phyloP scores from a whole-genome alignment of 495 filamentous ascomycete species.

The Neurospora sublineolata region DNA sequence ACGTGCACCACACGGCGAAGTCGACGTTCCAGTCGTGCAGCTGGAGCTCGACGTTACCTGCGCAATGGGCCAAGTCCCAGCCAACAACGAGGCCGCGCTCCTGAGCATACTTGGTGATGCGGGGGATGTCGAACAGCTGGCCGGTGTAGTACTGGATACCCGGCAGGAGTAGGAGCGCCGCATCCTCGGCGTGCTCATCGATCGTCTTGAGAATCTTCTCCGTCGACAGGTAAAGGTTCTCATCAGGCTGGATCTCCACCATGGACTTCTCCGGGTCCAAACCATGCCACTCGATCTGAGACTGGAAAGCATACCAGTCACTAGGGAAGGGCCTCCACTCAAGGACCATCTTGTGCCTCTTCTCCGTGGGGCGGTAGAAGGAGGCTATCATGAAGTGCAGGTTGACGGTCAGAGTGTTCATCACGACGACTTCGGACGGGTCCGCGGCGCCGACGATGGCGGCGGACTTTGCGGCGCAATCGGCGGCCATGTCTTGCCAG shows the following conservation, averaged over 20 bases:
- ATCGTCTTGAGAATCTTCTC: conserved; percentile 65
- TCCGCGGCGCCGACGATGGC: conserved; percentile 64
- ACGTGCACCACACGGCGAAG: conserved; percentile 87
- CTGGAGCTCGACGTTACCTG: conserved; percentile 68
- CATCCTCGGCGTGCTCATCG: conserved; percentile 59
- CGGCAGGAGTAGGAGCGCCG: conserved; percentile 72
- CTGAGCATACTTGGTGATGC: conserved; percentile 70
- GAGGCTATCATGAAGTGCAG: conserved; percentile 79
- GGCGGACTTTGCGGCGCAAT: conserved; percentile 58
- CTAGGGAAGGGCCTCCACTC: conserved; percentile 87
- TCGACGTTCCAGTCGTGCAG: conserved; percentile 94
- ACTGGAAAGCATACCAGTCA: conserved; percentile 85
- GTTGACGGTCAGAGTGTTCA: conserved; percentile 85
- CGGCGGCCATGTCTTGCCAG: conserved; percentile 69
- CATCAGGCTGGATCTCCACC: conserved; percentile 56
- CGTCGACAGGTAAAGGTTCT: conserved; percentile 46
- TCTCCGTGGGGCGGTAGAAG: conserved; percentile 67
- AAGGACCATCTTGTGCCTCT: conserved; percentile 71
- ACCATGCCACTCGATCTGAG: conserved; percentile 65
- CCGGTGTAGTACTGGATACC: conserved; percentile 92
- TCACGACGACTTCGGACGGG: conserved; percentile 68
- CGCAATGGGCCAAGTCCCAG: conserved; percentile 92
- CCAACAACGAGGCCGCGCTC: conserved; percentile 63
- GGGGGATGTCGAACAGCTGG: conserved; percentile 72
- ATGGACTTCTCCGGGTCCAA: conserved; percentile 54